Evolutionary conservation across 106 monocot genomes (phyloP), one percentile per base, ranked within the genome.

Genomic region (Dendrobium officinale): DNA sequence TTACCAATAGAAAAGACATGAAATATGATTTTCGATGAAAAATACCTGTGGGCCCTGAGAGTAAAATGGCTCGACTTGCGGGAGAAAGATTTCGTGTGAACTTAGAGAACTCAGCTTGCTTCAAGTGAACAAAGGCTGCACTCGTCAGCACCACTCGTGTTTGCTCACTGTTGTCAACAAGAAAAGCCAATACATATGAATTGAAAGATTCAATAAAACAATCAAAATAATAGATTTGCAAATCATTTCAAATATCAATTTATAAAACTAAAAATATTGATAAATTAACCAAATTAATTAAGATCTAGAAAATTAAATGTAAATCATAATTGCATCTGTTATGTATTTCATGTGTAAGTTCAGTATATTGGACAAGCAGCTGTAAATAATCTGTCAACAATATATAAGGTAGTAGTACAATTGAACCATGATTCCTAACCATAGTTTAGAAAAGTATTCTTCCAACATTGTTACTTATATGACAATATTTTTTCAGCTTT

Each of bases 91-190:
- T 93, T 72, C 93, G 79, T 26, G 86, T 90, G 75, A 90, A 83
- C 79, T 86, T 87, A 2, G 86, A 90, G 41, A 88, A 81, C 41
- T 93, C 93, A 19, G 86, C 88, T 86, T 93, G 90, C 78, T 93
- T 90, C 81, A 93, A 82, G 75, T 90, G 93, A 82, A 93, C 93
- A 85, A 83, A 93, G 42, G 93, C 93, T 20, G 86, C 90, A 88
- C 93, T 93, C 64, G 90, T 93, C 82, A 93, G 56, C 42, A 93
- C 75, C 5, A 87, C 88, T 64, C 86, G 78, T 8, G 90, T 93
- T 75, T 90, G 86, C 80, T 93, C 86, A 85, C 90, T 88, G 86
- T 73, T 51, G 84, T 70, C 26, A 75, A 2, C 2, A 31, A 75
- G 41, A 41, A 58, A 9, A 27, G 19, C 67, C 42, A 29, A 4